A percentile compares a stretch with the other conserved stretches of the same genome.
Conservation (phyloP, 1,284 basidiomycete genomes). For the Tilletia indica region DNA sequence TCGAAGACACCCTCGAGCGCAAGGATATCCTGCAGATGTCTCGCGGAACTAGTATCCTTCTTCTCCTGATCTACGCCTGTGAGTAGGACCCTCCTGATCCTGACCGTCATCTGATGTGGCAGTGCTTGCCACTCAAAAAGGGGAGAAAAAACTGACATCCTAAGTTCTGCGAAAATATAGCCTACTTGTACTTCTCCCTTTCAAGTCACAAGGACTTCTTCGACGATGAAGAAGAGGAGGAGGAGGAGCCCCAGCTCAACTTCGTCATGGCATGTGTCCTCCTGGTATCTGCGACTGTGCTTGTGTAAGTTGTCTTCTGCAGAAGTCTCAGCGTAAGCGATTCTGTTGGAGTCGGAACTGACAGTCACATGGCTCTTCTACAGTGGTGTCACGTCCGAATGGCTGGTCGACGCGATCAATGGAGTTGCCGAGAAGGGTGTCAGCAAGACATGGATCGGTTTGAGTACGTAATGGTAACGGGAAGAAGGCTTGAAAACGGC, state of each 20-base stretch:
- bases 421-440: constrained; percentile 35
- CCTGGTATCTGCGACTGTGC: constrained; percentile 36
- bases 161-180: background rate
- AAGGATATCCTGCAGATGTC: constrained; percentile 44
- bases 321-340: background rate
- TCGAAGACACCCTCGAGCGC: constrained; percentile 31
- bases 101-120: too few species aligned
- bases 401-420: constrained; percentile 44
- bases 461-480: constrained; percentile 19
- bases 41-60: constrained; percentile 38
- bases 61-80: constrained; percentile 40
- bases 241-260: constrained; percentile 44
- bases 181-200: constrained; percentile 43
- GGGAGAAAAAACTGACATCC: too few species aligned
- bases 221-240: constrained; percentile 35
- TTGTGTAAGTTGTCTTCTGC: constrained; percentile 17
- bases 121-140: too few species aligned
- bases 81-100: background rate
- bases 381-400: constrained; percentile 48
- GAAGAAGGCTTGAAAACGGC: too few species aligned
- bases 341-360: background rate
- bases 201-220: constrained; percentile 41
- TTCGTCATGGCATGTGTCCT: constrained; percentile 33
- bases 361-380: background rate
- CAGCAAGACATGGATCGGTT: constrained; percentile 42